phyloP scores from a whole-genome alignment of 345 rosid species.

The Gossypium bickii region DNA sequence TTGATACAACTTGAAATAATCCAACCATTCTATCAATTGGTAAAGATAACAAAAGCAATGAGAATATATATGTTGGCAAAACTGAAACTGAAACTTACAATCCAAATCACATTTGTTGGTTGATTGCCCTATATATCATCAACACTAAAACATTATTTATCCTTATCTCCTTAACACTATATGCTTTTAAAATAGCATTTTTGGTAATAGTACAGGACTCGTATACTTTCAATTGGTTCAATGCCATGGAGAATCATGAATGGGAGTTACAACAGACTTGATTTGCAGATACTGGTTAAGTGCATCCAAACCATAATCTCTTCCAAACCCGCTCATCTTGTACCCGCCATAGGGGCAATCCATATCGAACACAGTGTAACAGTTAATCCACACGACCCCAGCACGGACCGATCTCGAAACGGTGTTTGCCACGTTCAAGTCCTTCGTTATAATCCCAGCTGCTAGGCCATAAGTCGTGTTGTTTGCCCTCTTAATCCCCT shows the following conservation, averaged over 20 bases:
- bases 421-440: conserved; percentile 57
- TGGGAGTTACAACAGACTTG: background rate
- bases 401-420: conserved; percentile 60
- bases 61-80: too few relatives aligned
- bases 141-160: background rate
- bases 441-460: conserved; percentile 63
- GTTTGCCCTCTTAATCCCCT: conserved; percentile 60
- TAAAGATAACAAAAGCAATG: too few relatives aligned
- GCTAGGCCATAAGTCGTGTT: conserved; percentile 68
- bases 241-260: background rate
- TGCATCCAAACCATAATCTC: background rate
- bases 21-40: too few relatives aligned
- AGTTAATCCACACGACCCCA: conserved; percentile 50
- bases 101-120: too few relatives aligned
- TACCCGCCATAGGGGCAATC: conserved; percentile 52
- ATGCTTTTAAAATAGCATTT: too few relatives aligned
- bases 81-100: too few relatives aligned
- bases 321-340: background rate
- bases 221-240: too few relatives aligned
- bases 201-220: too few relatives aligned
- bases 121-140: too few relatives aligned
- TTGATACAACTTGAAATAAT: too few relatives aligned
- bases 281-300: background rate
- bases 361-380: conserved; percentile 52
- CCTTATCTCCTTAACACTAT: too few relatives aligned